Evolutionary conservation across 257 asterid genomes (phyloP), one percentile per base, ranked within the genome.

Genomic region (Eustoma russellianum): DNA sequence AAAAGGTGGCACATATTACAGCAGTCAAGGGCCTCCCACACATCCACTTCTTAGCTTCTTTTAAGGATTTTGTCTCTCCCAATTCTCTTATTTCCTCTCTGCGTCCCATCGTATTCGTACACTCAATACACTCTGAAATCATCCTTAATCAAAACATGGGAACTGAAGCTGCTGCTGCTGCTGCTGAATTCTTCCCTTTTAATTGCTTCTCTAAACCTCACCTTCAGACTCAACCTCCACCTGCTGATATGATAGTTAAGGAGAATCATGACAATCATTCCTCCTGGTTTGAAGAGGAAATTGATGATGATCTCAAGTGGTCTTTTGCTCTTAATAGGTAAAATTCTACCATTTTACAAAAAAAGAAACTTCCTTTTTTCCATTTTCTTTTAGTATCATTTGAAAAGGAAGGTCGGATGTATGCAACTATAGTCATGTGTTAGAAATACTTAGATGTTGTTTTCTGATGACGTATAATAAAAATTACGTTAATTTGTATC

Each of bases 231-330:
- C 13, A 70, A 59, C 2, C 71, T 60, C 33, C 61, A 46, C 13
- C 51, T 24, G 30, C 30, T 24, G 30, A 24, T 24, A 24, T 24
- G 30, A n/a, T n/a, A n/a, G 12, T 7, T 38, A 11, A 79, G n/a
- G 82, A 72, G 41, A 51, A 46, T 54, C 65, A 60, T 7, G 50
- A 53, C 7, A 66, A 77, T 41, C 76, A 65, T 59, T 68, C 86
- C 53, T 38, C 43, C 43, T 89, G 98, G 98, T 91, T 82, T 66
- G 98, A 91, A 61, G 98, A 91, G 77, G 94, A 87, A 70, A 66
- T 91, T 40, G 96, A 87, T 74, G 83, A 70, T 72, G 69, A 91
- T 72, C 88, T 91, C 65, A 91, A 84, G 66, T 91, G 98, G 98
- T 91, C 98, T 30, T 91, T 91, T 65, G 82, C 96, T 59, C 71